A percentile compares a stretch with the other conserved stretches of the same genome.
phyloP scores from a whole-genome alignment of 352 stramenopile species.

The Globisporangium iwayamae region DNA sequence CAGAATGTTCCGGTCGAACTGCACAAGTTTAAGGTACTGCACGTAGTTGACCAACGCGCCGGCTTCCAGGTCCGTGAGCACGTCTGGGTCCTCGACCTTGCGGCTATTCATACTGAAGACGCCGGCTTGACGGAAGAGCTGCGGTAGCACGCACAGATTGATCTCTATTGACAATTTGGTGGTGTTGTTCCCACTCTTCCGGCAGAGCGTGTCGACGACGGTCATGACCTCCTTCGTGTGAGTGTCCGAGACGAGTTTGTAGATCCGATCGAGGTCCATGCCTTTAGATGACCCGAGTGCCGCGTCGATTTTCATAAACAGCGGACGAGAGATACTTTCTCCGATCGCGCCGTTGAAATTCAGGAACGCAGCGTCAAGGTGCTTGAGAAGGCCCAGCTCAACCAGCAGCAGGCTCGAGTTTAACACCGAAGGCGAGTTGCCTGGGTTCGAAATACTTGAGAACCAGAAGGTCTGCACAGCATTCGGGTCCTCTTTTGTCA shows the following conservation, averaged over 20 bases:
- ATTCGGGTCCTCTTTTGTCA: constrained; percentile 1
- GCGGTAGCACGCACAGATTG: constrained; percentile 1
- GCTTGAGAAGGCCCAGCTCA: background rate
- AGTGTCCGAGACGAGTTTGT: background rate
- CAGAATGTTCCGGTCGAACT: background rate
- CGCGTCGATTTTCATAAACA: background rate
- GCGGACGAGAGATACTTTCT: background rate
- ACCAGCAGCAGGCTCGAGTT: background rate
- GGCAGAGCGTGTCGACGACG: constrained; percentile 1
- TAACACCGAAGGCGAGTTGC: background rate
- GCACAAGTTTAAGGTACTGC: background rate
- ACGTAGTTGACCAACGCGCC: background rate
- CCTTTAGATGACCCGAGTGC: constrained; percentile 1
- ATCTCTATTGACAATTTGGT: background rate
- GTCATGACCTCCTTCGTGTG: background rate
- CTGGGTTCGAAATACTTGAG: background rate
- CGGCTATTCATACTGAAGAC: constrained; percentile 4
- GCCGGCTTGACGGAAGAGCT: background rate
- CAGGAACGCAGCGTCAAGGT: background rate
- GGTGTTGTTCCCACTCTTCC: background rate
- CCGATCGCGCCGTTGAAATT: background rate
- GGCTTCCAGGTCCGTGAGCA: background rate
- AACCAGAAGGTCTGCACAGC: constrained; percentile 4
- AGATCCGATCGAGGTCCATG: constrained; percentile 4
- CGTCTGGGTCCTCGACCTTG: constrained; percentile 1